Conservation (phyloP, 2,329 filamentous ascomycete genomes). For the Aspergillus luchuensis region DNA sequence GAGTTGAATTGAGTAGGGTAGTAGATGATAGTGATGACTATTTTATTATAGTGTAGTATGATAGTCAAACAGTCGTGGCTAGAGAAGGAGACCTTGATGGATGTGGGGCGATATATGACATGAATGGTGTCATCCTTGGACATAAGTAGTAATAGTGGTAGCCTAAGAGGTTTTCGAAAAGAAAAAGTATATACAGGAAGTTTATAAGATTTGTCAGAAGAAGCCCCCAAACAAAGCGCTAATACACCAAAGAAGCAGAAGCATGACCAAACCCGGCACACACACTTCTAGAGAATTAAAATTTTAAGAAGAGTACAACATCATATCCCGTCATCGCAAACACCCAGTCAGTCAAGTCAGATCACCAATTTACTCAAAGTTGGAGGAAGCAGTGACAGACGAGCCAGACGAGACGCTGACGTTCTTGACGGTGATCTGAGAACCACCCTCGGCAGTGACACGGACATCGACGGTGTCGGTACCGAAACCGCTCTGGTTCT, state of each 20-base stretch:
- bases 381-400: conserved; percentile 26
- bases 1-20: too few species aligned
- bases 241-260: not conserved
- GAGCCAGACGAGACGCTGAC: conserved; percentile 40
- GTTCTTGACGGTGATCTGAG: conserved; percentile 53
- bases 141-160: too few species aligned
- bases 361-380: conserved; percentile 17
- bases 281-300: not conserved
- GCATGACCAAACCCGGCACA: not conserved
- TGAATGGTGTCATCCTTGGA: too few species aligned
- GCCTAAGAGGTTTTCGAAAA: too few species aligned
- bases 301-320: not conserved
- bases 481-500: conserved; percentile 60
- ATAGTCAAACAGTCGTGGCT: too few species aligned
- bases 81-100: too few species aligned
- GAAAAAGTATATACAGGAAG: not conserved
- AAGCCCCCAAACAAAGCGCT: not conserved
- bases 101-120: too few species aligned
- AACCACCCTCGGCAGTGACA: conserved; percentile 57
- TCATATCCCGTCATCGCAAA: conserved; percentile 3
- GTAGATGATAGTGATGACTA: too few species aligned
- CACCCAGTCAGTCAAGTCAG: not conserved
- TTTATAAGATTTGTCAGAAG: not conserved
- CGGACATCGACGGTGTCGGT: conserved; percentile 57
- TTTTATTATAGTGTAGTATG: too few species aligned